These are phyloP conservation scores for Reticulascus tulasneorum DNA, from an alignment of 2,329 filamentous ascomycete genomes.

Conservation along the genomic window DNA sequence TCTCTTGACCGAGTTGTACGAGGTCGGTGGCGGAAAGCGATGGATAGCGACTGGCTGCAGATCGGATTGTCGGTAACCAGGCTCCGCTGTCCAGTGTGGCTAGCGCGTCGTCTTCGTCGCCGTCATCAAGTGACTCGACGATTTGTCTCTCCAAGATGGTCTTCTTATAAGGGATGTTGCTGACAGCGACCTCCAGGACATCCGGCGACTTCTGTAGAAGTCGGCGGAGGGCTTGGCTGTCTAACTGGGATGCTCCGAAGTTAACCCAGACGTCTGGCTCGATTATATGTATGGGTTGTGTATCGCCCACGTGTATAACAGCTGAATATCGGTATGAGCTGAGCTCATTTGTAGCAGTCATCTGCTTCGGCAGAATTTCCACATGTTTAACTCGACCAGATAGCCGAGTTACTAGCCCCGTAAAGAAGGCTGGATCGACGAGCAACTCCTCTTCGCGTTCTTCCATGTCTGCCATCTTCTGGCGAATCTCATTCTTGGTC, in stretches of 20 bases:
- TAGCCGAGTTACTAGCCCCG: slow-evolving; percentile 4
- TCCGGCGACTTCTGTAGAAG: slow-evolving; percentile 6
- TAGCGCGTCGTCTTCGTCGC: too few species aligned
- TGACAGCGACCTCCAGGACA: slow-evolving; percentile 7
- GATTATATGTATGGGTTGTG: too few species aligned
- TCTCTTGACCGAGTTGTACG: slow-evolving; percentile 17
- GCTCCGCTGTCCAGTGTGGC: too few species aligned
- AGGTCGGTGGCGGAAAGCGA: slow-evolving; percentile 15
- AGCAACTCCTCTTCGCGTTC: slow-evolving; percentile 16
- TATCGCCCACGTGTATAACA: too few species aligned
- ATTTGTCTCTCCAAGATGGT: slow-evolving; percentile 22
- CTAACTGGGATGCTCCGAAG: slow-evolving; percentile 1
- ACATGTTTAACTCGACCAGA: slow-evolving; percentile 18
- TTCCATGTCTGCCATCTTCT: slow-evolving; percentile 8
- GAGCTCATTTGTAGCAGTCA: slow-evolving; percentile 23
- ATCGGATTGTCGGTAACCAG: too few species aligned
- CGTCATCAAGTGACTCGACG: too few species aligned
- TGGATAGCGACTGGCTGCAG: too few species aligned
- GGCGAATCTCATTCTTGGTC: slow-evolving; percentile 4
- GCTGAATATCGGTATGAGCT: too few species aligned
- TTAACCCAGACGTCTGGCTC: too few species aligned
- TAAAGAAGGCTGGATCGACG: slow-evolving; percentile 21
- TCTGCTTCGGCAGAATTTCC: slow-evolving; percentile 23
- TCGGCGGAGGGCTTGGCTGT: slow-evolving; percentile 6
- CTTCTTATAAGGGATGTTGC: slow-evolving; percentile 22